These are phyloP conservation scores for Rhododendron ovatum DNA, from an alignment of 148 eudicot species.

Conservation along the genomic window DNA sequence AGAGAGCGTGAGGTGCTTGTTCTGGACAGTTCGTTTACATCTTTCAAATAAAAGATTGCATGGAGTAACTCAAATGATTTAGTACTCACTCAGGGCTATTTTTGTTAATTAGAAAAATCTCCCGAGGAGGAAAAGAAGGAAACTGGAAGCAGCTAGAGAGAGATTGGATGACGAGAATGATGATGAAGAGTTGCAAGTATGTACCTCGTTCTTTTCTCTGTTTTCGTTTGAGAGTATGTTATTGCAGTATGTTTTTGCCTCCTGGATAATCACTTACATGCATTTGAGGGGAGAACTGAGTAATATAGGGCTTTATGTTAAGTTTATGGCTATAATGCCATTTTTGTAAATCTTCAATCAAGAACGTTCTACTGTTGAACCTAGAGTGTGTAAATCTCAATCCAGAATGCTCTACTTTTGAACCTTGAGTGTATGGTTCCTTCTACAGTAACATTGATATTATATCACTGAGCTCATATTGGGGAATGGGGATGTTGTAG, in stretches of 20 bases:
- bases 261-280: background rate
- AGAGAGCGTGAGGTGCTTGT: constrained; percentile 78
- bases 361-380: background rate
- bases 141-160: constrained; percentile 91
- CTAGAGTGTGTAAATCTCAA: background rate
- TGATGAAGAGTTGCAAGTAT: constrained; percentile 34
- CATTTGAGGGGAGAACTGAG: background rate
- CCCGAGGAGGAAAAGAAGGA: constrained; percentile 94
- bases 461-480: background rate
- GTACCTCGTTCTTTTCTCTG: constrained; percentile 12
- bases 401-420: background rate
- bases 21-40: background rate
- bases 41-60: background rate
- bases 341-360: background rate
- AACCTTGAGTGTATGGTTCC: background rate
- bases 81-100: background rate
- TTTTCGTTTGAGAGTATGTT: background rate
- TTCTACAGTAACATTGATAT: background rate
- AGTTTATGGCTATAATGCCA: background rate
- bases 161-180: constrained; percentile 73
- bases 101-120: constrained; percentile 59
- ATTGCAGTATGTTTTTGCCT: background rate
- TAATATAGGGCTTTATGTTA: background rate
- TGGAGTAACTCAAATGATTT: background rate
- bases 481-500: background rate